Conservation (phyloP, 345 rosid genomes). For the Eucalyptus melliodora region DNA sequence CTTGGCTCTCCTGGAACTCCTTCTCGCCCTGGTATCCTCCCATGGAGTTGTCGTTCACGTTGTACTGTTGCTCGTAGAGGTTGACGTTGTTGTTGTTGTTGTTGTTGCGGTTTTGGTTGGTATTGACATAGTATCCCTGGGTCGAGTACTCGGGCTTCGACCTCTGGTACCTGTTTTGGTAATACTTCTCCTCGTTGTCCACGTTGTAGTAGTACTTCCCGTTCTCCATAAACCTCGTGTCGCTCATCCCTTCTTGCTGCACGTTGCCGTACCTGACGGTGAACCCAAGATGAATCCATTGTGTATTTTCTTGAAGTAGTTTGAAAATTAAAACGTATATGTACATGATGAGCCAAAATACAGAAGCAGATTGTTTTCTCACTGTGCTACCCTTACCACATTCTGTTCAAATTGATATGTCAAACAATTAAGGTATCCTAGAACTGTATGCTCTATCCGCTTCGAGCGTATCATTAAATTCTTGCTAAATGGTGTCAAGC, state of each 20-base stretch:
- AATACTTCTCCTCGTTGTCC: conserved; percentile 4
- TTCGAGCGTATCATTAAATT: background rate
- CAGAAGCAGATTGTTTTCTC: background rate
- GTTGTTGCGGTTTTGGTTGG: background rate
- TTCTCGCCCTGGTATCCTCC: background rate
- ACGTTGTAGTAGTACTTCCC: conserved; percentile 21
- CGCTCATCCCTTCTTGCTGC: conserved; percentile 33
- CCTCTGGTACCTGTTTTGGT: background rate
- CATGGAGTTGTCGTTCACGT: background rate
- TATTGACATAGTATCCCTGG: background rate
- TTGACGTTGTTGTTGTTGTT: background rate
- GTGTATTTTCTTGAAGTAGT: background rate
- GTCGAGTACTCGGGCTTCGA: background rate
- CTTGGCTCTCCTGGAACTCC: background rate
- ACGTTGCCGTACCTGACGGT: background rate
- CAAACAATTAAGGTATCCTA: background rate
- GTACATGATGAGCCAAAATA: background rate
- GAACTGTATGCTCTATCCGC: background rate
- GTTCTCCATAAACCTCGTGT: conserved; percentile 30
- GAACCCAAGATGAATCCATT: background rate
- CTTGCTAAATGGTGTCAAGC: background rate
- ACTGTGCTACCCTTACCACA: background rate
- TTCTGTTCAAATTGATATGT: background rate
- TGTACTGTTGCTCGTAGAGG: background rate
- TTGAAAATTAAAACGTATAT: background rate